Conservation (phyloP, 148 eudicot genomes). For the Camellia japonica region DNA sequence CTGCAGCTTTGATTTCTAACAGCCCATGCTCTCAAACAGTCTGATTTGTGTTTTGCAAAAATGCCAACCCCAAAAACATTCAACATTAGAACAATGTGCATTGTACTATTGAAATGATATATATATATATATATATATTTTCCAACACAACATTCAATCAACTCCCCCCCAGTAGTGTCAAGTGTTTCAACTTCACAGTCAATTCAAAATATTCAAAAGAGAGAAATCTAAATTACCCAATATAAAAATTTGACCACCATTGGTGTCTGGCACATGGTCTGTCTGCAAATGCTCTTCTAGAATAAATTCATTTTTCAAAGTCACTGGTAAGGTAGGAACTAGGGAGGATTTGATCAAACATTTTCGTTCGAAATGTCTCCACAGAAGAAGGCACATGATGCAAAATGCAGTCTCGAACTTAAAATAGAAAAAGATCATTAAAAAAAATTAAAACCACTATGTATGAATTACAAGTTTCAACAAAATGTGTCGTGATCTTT, state of each 20-base stretch:
- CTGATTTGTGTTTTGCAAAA: no score
- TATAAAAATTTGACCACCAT: neutral
- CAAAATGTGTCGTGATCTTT: neutral
- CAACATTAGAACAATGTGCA: no score
- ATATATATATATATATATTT: neutral
- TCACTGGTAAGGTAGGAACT: neutral
- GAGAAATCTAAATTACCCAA: neutral
- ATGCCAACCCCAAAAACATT: no score
- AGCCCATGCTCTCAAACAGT: no score
- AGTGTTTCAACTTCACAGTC: no score
- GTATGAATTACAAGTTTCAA: neutral
- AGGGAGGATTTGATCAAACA: no score
- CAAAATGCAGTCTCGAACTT: neutral
- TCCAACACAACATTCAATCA: neutral
- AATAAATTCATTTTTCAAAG: neutral
- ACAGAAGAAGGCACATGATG: neutral
- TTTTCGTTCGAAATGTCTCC: no score
- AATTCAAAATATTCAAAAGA: neutral
- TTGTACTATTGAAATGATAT: no score
- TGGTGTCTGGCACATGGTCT: neutral
- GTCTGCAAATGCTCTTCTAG: conserved; percentile 3
- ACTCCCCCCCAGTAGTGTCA: neutral
- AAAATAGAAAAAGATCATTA: neutral
- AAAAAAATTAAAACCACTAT: neutral
- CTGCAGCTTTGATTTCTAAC: no score